Conservation (phyloP, 495 filamentous ascomycete genomes). For the Pyronema domesticum region DNA sequence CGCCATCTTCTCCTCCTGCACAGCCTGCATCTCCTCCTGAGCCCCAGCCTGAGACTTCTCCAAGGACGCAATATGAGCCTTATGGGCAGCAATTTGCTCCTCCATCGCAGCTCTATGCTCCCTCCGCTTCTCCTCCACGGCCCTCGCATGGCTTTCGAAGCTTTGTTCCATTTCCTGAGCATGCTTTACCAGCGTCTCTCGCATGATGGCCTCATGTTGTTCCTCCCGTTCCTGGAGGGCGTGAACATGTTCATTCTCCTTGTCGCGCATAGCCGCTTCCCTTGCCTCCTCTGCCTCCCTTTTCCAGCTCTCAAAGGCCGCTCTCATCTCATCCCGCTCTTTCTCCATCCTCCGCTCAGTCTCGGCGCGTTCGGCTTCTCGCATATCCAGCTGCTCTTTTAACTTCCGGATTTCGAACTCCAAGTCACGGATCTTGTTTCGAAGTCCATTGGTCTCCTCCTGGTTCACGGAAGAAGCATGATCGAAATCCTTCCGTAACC, state of each 20-base stretch:
- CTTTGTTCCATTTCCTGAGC: not conserved
- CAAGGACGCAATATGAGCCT: conserved; percentile 11
- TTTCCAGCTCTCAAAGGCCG: conserved; percentile 29
- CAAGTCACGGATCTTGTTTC: conserved; percentile 33
- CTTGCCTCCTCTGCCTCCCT: conserved; percentile 13
- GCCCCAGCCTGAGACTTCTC: conserved; percentile 12
- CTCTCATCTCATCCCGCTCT: conserved; percentile 30
- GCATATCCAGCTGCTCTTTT: conserved; percentile 34
- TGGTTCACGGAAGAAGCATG: conserved; percentile 35
- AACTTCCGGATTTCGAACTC: conserved; percentile 40
- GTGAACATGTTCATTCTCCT: not conserved
- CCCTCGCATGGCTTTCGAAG: not conserved
- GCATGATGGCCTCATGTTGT: conserved; percentile 11
- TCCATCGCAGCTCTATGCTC: conserved; percentile 10
- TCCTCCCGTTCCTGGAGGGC: conserved; percentile 4
- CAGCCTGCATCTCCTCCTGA: conserved; percentile 9
- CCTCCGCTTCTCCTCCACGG: conserved; percentile 10
- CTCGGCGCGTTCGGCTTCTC: conserved; percentile 29
- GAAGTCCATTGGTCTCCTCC: conserved; percentile 32
- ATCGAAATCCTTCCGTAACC: conserved; percentile 35
- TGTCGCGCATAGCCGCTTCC: conserved; percentile 8
- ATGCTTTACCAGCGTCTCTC: conserved; percentile 2
- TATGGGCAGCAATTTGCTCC: not conserved
- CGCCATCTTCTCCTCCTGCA: conserved; percentile 9
- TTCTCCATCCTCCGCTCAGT: conserved; percentile 34